Conservation (phyloP, 1,284 basidiomycete genomes). For the Microbotryum saponariae region DNA sequence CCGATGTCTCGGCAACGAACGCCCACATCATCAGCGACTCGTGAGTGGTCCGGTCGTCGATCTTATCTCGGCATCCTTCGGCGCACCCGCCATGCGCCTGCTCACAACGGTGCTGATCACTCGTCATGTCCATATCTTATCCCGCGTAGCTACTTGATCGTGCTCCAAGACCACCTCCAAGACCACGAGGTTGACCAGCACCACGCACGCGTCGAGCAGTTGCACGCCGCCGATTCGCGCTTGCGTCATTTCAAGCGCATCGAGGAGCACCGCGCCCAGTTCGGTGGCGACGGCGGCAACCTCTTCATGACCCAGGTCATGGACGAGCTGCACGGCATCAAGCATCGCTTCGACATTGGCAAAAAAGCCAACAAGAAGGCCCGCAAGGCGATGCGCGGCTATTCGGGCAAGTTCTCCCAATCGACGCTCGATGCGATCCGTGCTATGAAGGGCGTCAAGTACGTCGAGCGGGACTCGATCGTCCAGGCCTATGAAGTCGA, state of each 20-base stretch:
- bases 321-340: constrained; percentile 50
- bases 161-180: constrained; percentile 71
- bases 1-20: constrained; percentile 7
- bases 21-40: constrained; percentile 34
- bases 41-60: background rate
- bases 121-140: too few species aligned
- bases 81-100: too few species aligned
- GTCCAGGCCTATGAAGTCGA: constrained; percentile 55
- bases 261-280: background rate
- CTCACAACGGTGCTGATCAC: too few species aligned
- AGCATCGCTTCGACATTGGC: constrained; percentile 63
- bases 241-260: constrained; percentile 9
- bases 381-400: constrained; percentile 53
- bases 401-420: constrained; percentile 75
- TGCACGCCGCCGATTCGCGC: constrained; percentile 21
- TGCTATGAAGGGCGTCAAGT: constrained; percentile 80
- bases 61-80: too few species aligned
- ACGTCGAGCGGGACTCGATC: constrained; percentile 86
- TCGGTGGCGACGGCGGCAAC: constrained; percentile 3
- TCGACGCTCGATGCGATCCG: constrained; percentile 71
- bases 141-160: constrained; percentile 60
- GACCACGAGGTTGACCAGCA: constrained; percentile 50
- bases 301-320: constrained; percentile 37
- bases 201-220: constrained; percentile 16
- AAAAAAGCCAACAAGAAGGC: constrained; percentile 25